phyloP scores from a whole-genome alignment of 2,329 filamentous ascomycete genomes.

The Berkeleyomyces rouxiae region DNA sequence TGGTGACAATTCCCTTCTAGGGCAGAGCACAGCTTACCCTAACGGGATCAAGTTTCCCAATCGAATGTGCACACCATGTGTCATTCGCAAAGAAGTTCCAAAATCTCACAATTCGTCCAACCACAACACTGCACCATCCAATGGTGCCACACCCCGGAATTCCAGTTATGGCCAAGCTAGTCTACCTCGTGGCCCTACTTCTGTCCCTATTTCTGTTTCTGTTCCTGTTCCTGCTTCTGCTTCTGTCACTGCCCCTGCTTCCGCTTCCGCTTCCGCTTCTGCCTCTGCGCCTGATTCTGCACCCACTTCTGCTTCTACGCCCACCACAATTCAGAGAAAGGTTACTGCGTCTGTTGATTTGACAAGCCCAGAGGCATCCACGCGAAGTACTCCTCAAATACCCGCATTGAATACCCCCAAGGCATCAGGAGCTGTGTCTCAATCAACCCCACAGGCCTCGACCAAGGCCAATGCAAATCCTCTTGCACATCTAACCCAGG shows the following conservation, averaged over 20 bases:
- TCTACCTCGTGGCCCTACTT: not conserved
- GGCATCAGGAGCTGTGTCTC: not conserved
- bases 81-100: not conserved
- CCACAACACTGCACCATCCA: not conserved
- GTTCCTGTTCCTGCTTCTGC: not conserved
- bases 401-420: not conserved
- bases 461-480: not conserved
- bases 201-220: not conserved
- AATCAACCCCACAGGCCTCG: not conserved
- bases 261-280: not conserved
- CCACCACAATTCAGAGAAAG: not conserved
- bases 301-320: not conserved
- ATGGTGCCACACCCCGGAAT: not conserved
- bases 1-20: constrained; percentile 22
- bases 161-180: not conserved
- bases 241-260: not conserved
- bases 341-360: not conserved
- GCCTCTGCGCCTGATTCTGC: not conserved
- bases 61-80: not conserved
- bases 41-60: not conserved
- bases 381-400: not conserved
- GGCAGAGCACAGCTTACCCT: not conserved
- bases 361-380: not conserved
- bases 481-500: not conserved
- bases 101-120: not conserved